Evolutionary conservation across 257 asterid species (phyloP).

Genomic region (Lithospermum erythrorhizon): DNA sequence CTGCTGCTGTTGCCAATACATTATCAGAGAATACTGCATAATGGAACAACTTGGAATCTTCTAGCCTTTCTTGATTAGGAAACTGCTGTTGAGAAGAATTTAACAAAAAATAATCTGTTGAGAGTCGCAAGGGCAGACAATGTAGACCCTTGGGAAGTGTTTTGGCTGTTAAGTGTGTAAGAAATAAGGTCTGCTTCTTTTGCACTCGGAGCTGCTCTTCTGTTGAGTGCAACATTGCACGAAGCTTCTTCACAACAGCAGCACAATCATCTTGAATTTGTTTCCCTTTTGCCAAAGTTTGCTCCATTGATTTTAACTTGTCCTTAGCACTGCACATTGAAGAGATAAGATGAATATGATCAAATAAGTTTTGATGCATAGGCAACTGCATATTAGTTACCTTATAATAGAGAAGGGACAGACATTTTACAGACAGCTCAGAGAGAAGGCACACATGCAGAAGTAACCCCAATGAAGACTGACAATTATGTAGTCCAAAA

Average conservation of each 20-base stretch:
- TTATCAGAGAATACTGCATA: conserved; percentile 91
- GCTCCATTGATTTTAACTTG: conserved; percentile 72
- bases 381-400: not conserved
- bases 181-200: conserved; percentile 45
- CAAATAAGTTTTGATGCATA: not conserved
- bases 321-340: conserved; percentile 47
- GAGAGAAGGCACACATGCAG: not conserved
- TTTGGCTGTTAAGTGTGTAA: conserved; percentile 58
- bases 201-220: conserved; percentile 60
- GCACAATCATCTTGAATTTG: conserved; percentile 68
- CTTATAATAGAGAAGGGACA: not conserved
- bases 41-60: conserved; percentile 62
- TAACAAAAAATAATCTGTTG: conserved; percentile 49
- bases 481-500: not conserved
- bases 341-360: not conserved
- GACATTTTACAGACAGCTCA: not conserved
- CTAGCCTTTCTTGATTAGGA: conserved; percentile 42
- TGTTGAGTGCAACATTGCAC: conserved; percentile 54
- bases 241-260: conserved; percentile 46
- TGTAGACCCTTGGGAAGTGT: conserved; percentile 65
- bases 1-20: conserved; percentile 80
- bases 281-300: conserved; percentile 64
- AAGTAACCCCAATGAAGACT: conserved; percentile 1
- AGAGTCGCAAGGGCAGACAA: conserved; percentile 58
- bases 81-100: conserved; percentile 54